Conservation (phyloP, 129 eudicot genomes). For the Oenanthe sinensis region DNA sequence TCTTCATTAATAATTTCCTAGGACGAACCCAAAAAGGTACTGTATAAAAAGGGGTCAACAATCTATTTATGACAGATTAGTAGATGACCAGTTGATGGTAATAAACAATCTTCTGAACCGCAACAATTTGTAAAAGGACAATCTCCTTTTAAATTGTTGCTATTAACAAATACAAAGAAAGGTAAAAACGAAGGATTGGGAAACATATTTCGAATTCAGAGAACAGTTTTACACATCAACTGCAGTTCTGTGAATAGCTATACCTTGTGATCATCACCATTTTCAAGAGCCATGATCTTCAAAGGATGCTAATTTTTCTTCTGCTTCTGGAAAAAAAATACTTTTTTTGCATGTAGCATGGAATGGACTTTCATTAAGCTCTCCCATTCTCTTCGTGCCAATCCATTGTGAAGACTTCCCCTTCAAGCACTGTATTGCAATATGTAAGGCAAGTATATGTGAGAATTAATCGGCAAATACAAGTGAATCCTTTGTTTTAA, state of each 20-base stretch:
- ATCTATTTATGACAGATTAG: neutral
- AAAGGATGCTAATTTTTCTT: slow-evolving; percentile 32
- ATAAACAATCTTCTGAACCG: neutral
- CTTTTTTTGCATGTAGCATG: slow-evolving; percentile 2
- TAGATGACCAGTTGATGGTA: neutral
- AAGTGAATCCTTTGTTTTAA: too few relatives aligned
- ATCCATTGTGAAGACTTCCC: neutral
- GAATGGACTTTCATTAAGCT: neutral
- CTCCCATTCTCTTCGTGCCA: neutral
- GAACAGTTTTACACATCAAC: neutral
- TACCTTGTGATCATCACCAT: slow-evolving; percentile 9
- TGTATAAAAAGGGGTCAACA: neutral
- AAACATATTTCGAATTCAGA: neutral
- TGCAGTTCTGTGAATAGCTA: too few relatives aligned
- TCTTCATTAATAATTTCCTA: slow-evolving; percentile 28
- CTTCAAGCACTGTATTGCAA: neutral
- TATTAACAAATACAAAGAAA: neutral
- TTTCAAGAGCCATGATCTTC: slow-evolving; percentile 12
- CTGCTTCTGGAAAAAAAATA: neutral
- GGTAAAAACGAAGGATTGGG: neutral
- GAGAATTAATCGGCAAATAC: too few relatives aligned
- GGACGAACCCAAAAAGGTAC: too few relatives aligned
- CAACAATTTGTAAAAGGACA: neutral
- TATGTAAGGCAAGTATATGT: too few relatives aligned
- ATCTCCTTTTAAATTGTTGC: neutral